Conservation (phyloP, 169 alveolate species). For the Eimeria praecox region DNA sequence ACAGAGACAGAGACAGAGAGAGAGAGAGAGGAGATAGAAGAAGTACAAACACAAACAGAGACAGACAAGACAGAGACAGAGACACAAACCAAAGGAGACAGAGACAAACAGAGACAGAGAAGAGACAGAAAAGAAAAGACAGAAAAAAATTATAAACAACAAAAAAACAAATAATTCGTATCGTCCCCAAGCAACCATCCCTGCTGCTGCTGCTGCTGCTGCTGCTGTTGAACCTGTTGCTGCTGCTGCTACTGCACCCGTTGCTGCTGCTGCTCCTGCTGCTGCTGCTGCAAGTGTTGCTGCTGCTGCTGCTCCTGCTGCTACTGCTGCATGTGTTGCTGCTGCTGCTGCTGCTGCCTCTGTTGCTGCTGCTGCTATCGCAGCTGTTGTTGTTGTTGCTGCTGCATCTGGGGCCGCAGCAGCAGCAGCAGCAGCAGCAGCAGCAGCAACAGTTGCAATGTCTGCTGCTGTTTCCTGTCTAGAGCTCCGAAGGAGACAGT, state of each 20-base stretch:
- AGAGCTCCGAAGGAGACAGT: too few relatives aligned
- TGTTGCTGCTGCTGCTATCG: neutral
- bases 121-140: neutral
- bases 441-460: neutral
- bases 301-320: neutral
- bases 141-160: neutral
- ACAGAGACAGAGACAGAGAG: neutral
- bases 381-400: conserved; percentile 20
- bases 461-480: neutral
- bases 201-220: conserved; percentile 21
- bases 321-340: neutral
- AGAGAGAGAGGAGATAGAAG: too few relatives aligned
- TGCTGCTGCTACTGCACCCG: neutral
- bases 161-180: neutral
- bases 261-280: neutral
- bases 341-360: neutral
- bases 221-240: neutral
- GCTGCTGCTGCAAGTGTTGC: neutral
- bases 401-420: too few relatives aligned
- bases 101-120: neutral
- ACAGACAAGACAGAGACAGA: neutral
- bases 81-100: neutral
- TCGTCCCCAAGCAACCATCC: neutral
- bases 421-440: conserved; percentile 9
- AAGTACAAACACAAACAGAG: neutral